Evolutionary conservation across 1,284 basidiomycete genomes (phyloP).

Genomic region (Leccinum pachyderme): DNA sequence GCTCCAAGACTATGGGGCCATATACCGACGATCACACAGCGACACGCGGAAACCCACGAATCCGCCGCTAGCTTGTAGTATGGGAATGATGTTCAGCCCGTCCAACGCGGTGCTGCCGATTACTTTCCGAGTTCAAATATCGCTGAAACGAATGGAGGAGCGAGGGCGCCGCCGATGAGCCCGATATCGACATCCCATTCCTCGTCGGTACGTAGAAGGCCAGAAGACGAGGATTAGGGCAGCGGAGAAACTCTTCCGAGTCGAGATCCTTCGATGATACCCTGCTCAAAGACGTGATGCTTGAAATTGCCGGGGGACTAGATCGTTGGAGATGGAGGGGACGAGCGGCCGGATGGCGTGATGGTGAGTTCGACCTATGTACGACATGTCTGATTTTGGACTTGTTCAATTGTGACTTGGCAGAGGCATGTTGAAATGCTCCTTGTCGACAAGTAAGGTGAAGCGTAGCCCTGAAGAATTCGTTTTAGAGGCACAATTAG

Average conservation of each 20-base stretch:
- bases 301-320: not conserved
- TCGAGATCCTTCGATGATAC: constrained; percentile 18
- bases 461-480: not conserved
- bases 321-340: not conserved
- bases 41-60: too few relatives aligned
- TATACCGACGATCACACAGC: too few relatives aligned
- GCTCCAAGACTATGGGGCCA: too few relatives aligned
- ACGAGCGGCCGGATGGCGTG: not conserved
- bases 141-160: constrained; percentile 46
- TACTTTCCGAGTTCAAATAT: constrained; percentile 45
- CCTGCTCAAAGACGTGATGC: not conserved
- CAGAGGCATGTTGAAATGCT: not conserved
- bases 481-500: not conserved
- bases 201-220: constrained; percentile 46
- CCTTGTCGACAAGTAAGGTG: not conserved
- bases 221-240: constrained; percentile 47
- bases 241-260: constrained; percentile 27
- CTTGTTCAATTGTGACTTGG: not conserved
- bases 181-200: constrained; percentile 40
- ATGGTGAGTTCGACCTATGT: too few relatives aligned
- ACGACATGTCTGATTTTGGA: too few relatives aligned
- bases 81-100: constrained; percentile 58
- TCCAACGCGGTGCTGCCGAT: constrained; percentile 36
- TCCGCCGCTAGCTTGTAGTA: constrained; percentile 55
- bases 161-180: constrained; percentile 47